Base-by-base conservation (phyloP, 2,329 filamentous ascomycete species). In the Fonsecaea monophora region DNA sequence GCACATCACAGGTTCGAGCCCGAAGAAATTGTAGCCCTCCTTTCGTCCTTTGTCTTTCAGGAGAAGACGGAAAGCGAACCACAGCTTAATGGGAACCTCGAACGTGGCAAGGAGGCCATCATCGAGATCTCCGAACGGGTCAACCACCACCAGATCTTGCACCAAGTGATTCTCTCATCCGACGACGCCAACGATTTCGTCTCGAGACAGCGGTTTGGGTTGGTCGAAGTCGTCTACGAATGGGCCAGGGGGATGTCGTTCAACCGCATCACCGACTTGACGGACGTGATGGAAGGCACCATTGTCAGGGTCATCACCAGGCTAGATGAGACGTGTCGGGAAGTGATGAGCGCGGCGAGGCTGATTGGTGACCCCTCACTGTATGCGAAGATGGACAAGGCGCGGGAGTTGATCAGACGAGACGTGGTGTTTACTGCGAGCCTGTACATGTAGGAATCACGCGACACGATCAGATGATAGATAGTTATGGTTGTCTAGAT, bases 211-310 rank as follows among this genome's bases (percentile, higher is more conserved):
- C 87, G 94, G 9, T 99, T 99, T 76, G 95, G 94, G 1, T 86
- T 99, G 64, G 93, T 97, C 77, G 95, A 99, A 79, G 95, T 99
- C 0, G 96, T 99, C 38, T 97, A 98, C 77, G 95, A 99, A 79
- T 99, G 95, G 95, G 95, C 95, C 9, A 85, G 92, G 58, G 95
- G 95, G 32, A 98, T 98, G 92, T 94, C 92, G 60, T 99, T 99
- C 84, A 96, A 96, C 80, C 94, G 95, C 71, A 99, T 99, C 72
- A 98, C 94, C 0, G 91, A 94, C 72, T 81, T 99, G 76, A 99
- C 95, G 7, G 94, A 98, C 77, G 94, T 99, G 65, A 88, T 98
- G 74, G 95, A 99, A 79, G 95, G 95, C 1, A 98, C 95, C 0
- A 98, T 99, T 80, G 95, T 99, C 56, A 85, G 95, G 60, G 94